These are phyloP conservation scores for Paracoccidioides lutzii DNA, from an alignment of 2,329 filamentous ascomycete genomes.

Conservation along the genomic window DNA sequence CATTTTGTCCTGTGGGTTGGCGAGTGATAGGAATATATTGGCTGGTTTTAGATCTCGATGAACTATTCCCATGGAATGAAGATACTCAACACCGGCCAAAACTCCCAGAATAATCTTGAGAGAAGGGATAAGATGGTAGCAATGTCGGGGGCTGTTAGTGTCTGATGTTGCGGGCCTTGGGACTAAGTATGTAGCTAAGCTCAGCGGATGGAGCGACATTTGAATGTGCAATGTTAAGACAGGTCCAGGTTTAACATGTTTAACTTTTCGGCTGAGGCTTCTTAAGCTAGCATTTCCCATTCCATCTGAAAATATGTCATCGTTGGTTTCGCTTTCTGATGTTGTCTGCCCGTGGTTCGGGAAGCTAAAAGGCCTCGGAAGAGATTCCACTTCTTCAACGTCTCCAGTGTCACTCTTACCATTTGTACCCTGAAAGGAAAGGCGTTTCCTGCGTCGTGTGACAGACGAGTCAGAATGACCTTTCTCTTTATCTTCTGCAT, in stretches of 20 bases:
- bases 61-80: slow-evolving; percentile 48
- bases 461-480: slow-evolving; percentile 11
- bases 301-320: slow-evolving; percentile 32
- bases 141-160: slow-evolving; percentile 36
- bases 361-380: slow-evolving; percentile 30
- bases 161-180: slow-evolving; percentile 17
- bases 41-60: slow-evolving; percentile 57
- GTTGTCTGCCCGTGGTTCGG: slow-evolving; percentile 21
- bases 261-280: slow-evolving; percentile 17
- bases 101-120: slow-evolving; percentile 46
- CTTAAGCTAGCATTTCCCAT: slow-evolving; percentile 25
- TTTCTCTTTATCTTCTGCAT: slow-evolving; percentile 10
- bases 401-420: slow-evolving; percentile 19
- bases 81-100: slow-evolving; percentile 50
- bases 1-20: slow-evolving; percentile 36
- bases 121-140: slow-evolving; percentile 48
- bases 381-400: slow-evolving; percentile 36
- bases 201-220: slow-evolving; percentile 53
- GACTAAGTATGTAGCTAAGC: slow-evolving; percentile 46
- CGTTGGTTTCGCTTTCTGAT: slow-evolving; percentile 24
- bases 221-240: slow-evolving; percentile 50
- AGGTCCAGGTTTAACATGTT: slow-evolving; percentile 16
- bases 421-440: slow-evolving; percentile 3
- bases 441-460: slow-evolving; percentile 2
- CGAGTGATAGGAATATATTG: slow-evolving; percentile 50